Evolutionary conservation across 208 protist genomes (phyloP), one percentile per base, ranked within the genome.

Genomic region (Leishmania guyanensis): DNA sequence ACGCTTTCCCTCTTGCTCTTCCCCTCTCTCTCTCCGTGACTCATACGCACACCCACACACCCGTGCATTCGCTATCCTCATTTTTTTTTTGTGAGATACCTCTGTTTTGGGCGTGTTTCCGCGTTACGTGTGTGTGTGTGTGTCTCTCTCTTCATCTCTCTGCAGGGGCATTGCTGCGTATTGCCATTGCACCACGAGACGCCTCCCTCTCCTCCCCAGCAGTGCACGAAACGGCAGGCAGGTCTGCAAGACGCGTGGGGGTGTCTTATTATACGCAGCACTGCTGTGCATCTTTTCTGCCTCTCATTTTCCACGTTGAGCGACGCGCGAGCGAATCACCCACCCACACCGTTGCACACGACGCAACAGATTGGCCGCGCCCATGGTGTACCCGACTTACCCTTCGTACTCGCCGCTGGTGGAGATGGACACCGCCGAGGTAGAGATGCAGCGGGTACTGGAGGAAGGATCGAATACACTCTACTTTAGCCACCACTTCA

Each of bases 391-490:
- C 53, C 51, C 69, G 1, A 58, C 77, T 0, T 78, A 81, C 43
- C 43, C 68, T 17, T 29, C 73, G 48, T 56, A 46, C 53, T 50
- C 33, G 26, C 5, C 78, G 8, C 68, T 79, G 26, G 70, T 78
- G 56, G n/a, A 73, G 5, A 73, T 77, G 12, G 82, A 88, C 53
- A 22, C 76, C 17, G 80, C 75, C 2, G 84, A 90, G 54, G 76
- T 51, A 26, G 82, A 78, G 53, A 77, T 95, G 17, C 80, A 92
- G 76, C 80, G 89, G 68, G 93, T 84, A 10, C 85, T 90, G 39
- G 86, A 91, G 62, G 72, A 84, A 39, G 84, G 91, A 36, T 64
- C 77, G 50, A 89, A 79, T 51, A 90, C 88, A 16, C 77, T 95
- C 77, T 84, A 88, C 75, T 84, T 93, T 53, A 90, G 86, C 75